Evolutionary conservation across 345 rosid genomes (phyloP), one percentile per base, ranked within the genome.

Genomic region (Boechera stricta): DNA sequence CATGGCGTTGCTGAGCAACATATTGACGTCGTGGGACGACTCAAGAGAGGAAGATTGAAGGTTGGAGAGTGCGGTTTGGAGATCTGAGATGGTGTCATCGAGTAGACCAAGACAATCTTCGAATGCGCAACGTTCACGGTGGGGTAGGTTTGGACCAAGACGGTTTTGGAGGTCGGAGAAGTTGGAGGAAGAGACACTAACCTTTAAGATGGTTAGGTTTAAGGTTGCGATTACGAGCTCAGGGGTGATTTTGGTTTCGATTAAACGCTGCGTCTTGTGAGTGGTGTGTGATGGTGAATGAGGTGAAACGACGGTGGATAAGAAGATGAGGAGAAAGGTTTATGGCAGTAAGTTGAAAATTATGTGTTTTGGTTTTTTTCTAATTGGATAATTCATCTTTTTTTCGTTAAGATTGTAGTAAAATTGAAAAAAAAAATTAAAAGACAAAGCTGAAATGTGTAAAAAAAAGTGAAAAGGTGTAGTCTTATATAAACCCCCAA

Each of bases 21-120:
- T 90, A 51, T 81, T 87, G 75, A 91, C 24, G 71, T 61, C 35
- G 53, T 49, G 26, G 11, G 28, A 6, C 1, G 28, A 6, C 1
- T 39, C 39, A 51, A 18, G 7, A 53, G 35, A 35, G 4, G 64
- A 32, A 44, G 65, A 52, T 53, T 7, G 69, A 65, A 91, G 90
- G 49, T 83, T 83, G 28, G 88, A 65, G 39, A 88, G 29, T 32
- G 85, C 86, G 13, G 72, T 35, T 29, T 33, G 35, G 61, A 91
- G 87, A 79, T 90, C 83, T 15, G 61, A 79, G 42, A 84, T 24
- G 29, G 94, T 87, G 68, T 52, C 75, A 59, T 71, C 84, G 47
- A 86, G 76, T 26, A 94, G 97, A 69, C 81, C 90, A 39, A 86
- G 86, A 72, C 98, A 94, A 79, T 88, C 98, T 15, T 77, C 79